Conservation (phyloP, 768 basidiomycete species). For the Tephrocybe sp. region DNA sequence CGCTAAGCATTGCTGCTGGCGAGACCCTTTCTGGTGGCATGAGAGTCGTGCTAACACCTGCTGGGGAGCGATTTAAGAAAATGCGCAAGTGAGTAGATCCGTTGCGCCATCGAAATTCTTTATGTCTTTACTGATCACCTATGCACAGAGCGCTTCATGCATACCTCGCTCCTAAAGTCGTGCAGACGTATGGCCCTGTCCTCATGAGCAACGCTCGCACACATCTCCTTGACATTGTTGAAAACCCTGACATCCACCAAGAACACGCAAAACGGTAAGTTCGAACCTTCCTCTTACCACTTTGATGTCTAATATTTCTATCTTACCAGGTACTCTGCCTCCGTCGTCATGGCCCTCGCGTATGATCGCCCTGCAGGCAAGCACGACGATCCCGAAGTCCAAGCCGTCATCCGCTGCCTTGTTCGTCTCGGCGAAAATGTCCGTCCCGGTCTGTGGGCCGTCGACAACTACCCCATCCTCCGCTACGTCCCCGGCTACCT, state of each 20-base stretch:
- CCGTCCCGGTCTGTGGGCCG: conserved; percentile 42
- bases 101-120: not conserved
- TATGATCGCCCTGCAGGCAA: conserved; percentile 42
- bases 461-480: conserved; percentile 47
- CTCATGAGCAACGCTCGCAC: conserved; percentile 42
- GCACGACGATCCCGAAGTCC: conserved; percentile 43
- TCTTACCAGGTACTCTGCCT: conserved; percentile 40
- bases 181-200: conserved; percentile 45
- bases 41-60: conserved; percentile 51
- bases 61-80: conserved; percentile 58
- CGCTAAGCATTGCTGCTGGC: conserved; percentile 53
- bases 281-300: not conserved
- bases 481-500: conserved; percentile 54
- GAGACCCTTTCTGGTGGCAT: conserved; percentile 59
- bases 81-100: conserved; percentile 44
- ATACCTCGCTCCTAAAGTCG: conserved; percentile 52
- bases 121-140: not conserved
- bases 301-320: not conserved
- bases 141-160: conserved; percentile 50
- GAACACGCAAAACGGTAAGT: conserved; percentile 43
- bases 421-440: conserved; percentile 42
- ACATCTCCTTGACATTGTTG: conserved; percentile 42
- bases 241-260: conserved; percentile 44
- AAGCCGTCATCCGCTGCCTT: conserved; percentile 42
- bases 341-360: conserved; percentile 48